These are phyloP conservation scores for Beauveria scarabaeidicola DNA, from an alignment of 2,329 filamentous ascomycete species.

Conservation along the genomic window DNA sequence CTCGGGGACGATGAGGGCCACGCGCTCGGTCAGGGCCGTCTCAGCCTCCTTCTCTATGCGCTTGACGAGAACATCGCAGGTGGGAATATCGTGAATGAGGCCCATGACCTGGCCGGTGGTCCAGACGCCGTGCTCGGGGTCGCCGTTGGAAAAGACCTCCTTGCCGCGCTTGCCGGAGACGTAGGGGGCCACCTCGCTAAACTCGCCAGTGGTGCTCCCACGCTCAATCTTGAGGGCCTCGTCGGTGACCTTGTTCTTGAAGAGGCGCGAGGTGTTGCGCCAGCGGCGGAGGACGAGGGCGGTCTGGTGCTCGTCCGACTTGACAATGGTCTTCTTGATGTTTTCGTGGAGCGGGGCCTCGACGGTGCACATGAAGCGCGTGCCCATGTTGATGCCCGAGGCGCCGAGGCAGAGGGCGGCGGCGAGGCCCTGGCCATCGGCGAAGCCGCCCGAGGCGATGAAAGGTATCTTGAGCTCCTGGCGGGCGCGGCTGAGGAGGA, in stretches of 20 bases:
- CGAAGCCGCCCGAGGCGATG: slow-evolving; percentile 92
- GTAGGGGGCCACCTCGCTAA: slow-evolving; percentile 75
- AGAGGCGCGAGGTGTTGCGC: slow-evolving; percentile 86
- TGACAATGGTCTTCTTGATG: slow-evolving; percentile 88
- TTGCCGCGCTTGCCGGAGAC: slow-evolving; percentile 87
- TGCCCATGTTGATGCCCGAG: slow-evolving; percentile 97
- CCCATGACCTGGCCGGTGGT: slow-evolving; percentile 94
- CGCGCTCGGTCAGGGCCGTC: slow-evolving; percentile 52
- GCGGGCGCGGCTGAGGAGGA: slow-evolving; percentile 74
- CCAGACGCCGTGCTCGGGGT: slow-evolving; percentile 90
- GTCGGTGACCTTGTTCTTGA: slow-evolving; percentile 78
- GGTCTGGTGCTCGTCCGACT: slow-evolving; percentile 83
- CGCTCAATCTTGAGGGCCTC: slow-evolving; percentile 76
- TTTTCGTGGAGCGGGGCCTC: slow-evolving; percentile 89
- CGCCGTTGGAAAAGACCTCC: slow-evolving; percentile 87
- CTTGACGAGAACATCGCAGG: slow-evolving; percentile 58
- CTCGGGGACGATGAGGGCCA: slow-evolving; percentile 44
- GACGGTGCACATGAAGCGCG: slow-evolving; percentile 91
- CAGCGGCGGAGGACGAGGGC: slow-evolving; percentile 80
- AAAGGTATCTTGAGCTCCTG: slow-evolving; percentile 82
- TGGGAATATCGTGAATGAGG: slow-evolving; percentile 74
- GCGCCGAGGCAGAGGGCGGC: slow-evolving; percentile 85
- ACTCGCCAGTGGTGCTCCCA: slow-evolving; percentile 77
- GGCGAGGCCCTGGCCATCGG: slow-evolving; percentile 86
- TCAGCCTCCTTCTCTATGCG: slow-evolving; percentile 73